phyloP scores from a whole-genome alignment of 129 eudicot species.

The Ambrosia trifida region DNA sequence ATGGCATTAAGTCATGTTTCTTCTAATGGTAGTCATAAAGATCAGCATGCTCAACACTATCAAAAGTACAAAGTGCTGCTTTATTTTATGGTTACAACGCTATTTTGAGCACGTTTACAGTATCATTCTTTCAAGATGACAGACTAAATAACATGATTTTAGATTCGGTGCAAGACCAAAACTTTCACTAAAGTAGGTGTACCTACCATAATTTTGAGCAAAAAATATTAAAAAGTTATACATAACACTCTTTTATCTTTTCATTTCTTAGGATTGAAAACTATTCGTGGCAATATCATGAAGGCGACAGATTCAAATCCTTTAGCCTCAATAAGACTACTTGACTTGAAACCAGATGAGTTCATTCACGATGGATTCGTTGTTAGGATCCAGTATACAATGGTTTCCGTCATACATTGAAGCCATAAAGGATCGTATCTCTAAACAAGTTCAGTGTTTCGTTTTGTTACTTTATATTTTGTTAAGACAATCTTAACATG shows the following conservation, averaged over 20 bases:
- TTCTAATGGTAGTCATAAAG: not conserved
- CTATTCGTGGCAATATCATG: not conserved
- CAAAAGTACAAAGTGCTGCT: not conserved
- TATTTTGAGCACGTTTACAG: too few species aligned
- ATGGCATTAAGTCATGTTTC: too few species aligned
- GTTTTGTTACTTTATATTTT: not conserved
- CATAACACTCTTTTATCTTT: not conserved
- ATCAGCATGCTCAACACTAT: not conserved
- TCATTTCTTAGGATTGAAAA: too few species aligned
- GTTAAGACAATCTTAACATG: not conserved
- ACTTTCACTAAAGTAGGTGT: too few species aligned
- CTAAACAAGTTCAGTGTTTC: too few species aligned
- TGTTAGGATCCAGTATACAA: too few species aligned
- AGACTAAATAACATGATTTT: too few species aligned
- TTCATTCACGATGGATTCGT: not conserved
- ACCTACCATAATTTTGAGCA: too few species aligned
- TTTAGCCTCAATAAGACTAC: not conserved
- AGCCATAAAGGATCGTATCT: not conserved
- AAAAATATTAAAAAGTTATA: too few species aligned
- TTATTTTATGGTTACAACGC: not conserved
- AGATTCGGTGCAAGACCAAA: too few species aligned
- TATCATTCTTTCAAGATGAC: too few species aligned
- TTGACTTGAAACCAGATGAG: not conserved
- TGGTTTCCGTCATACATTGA: not conserved
- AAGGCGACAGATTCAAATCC: not conserved